Conservation (phyloP, 108 stramenopile genomes). For the Skeletonema costatum region DNA sequence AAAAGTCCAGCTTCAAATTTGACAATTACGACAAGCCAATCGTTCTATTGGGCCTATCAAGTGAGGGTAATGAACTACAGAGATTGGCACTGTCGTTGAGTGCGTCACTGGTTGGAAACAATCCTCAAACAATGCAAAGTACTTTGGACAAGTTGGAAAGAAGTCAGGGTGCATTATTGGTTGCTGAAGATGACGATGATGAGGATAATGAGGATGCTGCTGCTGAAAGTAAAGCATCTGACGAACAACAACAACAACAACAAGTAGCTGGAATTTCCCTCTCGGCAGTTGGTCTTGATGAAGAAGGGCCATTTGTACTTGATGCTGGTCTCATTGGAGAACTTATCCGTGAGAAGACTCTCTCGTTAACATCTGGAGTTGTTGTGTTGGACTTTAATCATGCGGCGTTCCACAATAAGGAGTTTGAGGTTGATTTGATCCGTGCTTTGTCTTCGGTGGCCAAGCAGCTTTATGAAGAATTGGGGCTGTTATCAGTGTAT, state of each 20-base stretch:
- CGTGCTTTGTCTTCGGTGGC: slow-evolving; percentile 38
- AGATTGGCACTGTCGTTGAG: slow-evolving; percentile 67
- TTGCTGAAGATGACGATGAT: slow-evolving; percentile 23
- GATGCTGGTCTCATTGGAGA: slow-evolving; percentile 31
- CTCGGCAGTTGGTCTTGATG: slow-evolving; percentile 38
- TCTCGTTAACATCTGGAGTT: slow-evolving; percentile 47
- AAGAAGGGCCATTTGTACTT: slow-evolving; percentile 47
- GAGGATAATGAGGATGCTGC: not conserved
- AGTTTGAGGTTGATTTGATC: slow-evolving; percentile 43
- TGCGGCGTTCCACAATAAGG: slow-evolving; percentile 25
- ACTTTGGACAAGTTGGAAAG: slow-evolving; percentile 35
- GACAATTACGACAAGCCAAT: slow-evolving; percentile 79
- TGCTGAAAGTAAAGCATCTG: not conserved
- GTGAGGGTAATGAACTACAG: slow-evolving; percentile 61
- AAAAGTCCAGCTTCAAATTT: slow-evolving; percentile 42
- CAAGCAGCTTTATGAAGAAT: slow-evolving; percentile 58
- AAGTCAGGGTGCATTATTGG: slow-evolving; percentile 37
- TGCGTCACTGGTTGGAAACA: slow-evolving; percentile 24
- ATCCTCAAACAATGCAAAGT: slow-evolving; percentile 3
- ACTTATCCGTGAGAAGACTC: slow-evolving; percentile 26
- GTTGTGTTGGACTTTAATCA: slow-evolving; percentile 73
- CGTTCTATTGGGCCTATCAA: slow-evolving; percentile 67
- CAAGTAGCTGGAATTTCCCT: slow-evolving; percentile 39
- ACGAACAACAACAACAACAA: not conserved
- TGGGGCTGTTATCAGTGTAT: slow-evolving; percentile 62